Evolutionary conservation across 805 yeast species (phyloP), one percentile per base, ranked within the genome.

Genomic region (Cyberlindnera subsufficiens): DNA sequence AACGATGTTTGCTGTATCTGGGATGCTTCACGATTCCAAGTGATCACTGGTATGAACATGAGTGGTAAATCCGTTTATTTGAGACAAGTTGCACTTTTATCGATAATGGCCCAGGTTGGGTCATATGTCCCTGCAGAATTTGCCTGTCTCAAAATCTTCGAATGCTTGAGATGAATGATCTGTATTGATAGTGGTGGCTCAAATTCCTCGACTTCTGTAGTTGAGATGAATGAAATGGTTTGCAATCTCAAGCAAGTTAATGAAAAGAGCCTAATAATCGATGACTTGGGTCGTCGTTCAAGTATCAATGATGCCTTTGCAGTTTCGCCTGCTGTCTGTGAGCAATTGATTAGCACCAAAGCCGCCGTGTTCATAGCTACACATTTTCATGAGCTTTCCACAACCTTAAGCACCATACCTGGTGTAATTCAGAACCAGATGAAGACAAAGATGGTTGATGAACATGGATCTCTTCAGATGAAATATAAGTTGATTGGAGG

Each of bases 41-140:
- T 78, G 2, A 65, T 78, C 5, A 77, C 82, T 0, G 83, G 84
- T 0, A 75, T 78, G 3, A 78, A 78, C 47, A 75, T 76, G 80
- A 78, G 82, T 38, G 85, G 84, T 2, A 79, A 78, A 51, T 77
- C 83, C 0, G 72, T 78, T 5, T 75, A 74, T 45, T 67, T 79
- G 33, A 70, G 71, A 39, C 80, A 77, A 49, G 64, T 75, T 7
- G 77, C 78, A 1, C 49, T 76, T 6, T 49, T 75, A 9, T 63
- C 65, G 3, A 67, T 78, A 6, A 64, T 80, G 70, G 74, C 78
- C 0, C 86, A 80, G 52, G 70, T 78, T 25, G 86, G 86, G 0
- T 69, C 75, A 9, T 74, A 65, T 41, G 64, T 73, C 0, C 77
- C 77, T 0, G 76, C 78, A 9, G 63, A 63, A 5, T 59, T 55